Evolutionary conservation across 805 yeast genomes (phyloP).

Genomic region (Nakazawaea laoshanensis): DNA sequence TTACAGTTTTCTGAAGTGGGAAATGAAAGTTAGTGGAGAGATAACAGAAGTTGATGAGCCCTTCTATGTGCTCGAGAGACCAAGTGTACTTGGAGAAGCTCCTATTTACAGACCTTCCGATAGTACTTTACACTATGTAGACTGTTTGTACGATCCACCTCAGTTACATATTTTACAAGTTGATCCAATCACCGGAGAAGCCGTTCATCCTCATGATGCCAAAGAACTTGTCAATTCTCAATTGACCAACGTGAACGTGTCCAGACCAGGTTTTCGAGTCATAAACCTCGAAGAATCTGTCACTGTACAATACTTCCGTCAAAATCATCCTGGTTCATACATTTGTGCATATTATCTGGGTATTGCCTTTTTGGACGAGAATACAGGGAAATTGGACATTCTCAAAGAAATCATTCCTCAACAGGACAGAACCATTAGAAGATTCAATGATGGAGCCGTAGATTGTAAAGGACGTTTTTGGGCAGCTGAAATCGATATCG

Average conservation of each 20-base stretch:
- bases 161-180: slow-evolving; percentile 20
- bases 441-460: slow-evolving; percentile 15
- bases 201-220: slow-evolving; percentile 11
- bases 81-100: slow-evolving; percentile 24
- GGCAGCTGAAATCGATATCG: slow-evolving; percentile 31
- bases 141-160: slow-evolving; percentile 17
- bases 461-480: slow-evolving; percentile 37
- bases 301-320: slow-evolving; percentile 22
- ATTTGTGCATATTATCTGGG: slow-evolving; percentile 24
- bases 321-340: slow-evolving; percentile 19
- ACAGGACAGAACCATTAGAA: slow-evolving; percentile 16
- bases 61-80: slow-evolving; percentile 16
- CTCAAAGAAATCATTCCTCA: slow-evolving; percentile 21
- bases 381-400: slow-evolving; percentile 21
- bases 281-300: slow-evolving; percentile 20
- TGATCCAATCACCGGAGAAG: slow-evolving; percentile 17
- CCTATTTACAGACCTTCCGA: slow-evolving; percentile 23
- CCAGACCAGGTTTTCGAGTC: slow-evolving; percentile 16
- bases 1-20: no score
- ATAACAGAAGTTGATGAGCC: slow-evolving; percentile 8
- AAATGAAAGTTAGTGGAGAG: no score
- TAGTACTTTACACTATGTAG: slow-evolving; percentile 24
- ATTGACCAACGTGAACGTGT: slow-evolving; percentile 11
- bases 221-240: slow-evolving; percentile 10
- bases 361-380: slow-evolving; percentile 23